These are phyloP conservation scores for Phytophthora gonapodyides DNA, from an alignment of 352 stramenopile genomes.

Conservation along the genomic window DNA sequence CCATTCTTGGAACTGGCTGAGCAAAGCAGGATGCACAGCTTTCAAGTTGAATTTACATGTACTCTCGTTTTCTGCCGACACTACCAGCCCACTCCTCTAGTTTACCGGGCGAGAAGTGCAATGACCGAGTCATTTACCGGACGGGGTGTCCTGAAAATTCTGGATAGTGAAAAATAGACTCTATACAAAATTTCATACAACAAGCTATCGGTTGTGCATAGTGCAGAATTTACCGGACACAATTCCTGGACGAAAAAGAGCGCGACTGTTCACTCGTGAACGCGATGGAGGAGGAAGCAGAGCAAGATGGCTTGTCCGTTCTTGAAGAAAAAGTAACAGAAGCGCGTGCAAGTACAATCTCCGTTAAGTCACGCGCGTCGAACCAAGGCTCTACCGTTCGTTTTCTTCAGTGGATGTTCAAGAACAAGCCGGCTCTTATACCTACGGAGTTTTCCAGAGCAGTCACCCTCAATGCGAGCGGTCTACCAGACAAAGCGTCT, in stretches of 20 bases:
- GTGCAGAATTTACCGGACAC: slow-evolving; percentile 6
- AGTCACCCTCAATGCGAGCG: not conserved
- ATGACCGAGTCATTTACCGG: not conserved
- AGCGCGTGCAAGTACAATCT: slow-evolving; percentile 10
- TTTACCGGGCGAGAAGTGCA: not conserved
- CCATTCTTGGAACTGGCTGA: too few relatives aligned
- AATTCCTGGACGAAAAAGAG: slow-evolving; percentile 2
- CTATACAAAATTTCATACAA: slow-evolving; percentile 10
- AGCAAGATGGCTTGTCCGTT: not conserved
- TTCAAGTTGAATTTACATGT: too few relatives aligned
- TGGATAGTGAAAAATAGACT: not conserved
- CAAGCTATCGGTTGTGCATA: not conserved
- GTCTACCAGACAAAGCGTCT: not conserved
- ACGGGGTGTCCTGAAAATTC: slow-evolving; percentile 3
- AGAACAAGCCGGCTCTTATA: not conserved
- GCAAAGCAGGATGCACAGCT: too few relatives aligned
- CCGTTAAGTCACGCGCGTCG: slow-evolving; percentile 3
- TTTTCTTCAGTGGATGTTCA: slow-evolving; percentile 17
- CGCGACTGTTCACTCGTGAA: too few relatives aligned
- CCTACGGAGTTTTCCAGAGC: not conserved
- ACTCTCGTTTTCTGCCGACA: too few relatives aligned
- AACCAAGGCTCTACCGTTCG: slow-evolving; percentile 2
- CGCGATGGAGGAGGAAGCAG: not conserved
- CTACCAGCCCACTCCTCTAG: too few relatives aligned
- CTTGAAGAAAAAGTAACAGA: slow-evolving; percentile 6